Evolutionary conservation across 257 asterid species (phyloP).

Genomic region (Nicotiana knightiana): DNA sequence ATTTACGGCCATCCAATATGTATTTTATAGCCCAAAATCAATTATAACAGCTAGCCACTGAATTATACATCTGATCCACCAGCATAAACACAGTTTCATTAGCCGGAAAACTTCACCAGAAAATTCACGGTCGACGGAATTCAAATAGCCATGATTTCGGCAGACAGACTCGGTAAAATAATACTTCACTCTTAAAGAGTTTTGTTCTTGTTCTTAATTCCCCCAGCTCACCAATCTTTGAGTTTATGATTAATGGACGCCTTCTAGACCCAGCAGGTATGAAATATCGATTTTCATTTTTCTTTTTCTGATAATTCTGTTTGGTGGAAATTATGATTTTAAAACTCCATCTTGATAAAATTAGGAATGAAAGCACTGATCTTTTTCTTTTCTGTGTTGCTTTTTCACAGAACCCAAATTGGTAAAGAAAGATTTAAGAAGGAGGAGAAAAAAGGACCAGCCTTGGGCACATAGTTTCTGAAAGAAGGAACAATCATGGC

Average conservation of each 20-base stretch:
- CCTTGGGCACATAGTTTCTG: neutral
- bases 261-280: neutral
- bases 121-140: too few species aligned
- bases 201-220: neutral
- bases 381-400: neutral
- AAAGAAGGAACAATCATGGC: slow-evolving; percentile 16
- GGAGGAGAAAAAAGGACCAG: neutral
- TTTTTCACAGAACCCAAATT: neutral
- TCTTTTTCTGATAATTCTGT: neutral
- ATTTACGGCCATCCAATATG: too few species aligned
- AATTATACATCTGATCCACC: too few species aligned
- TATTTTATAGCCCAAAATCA: too few species aligned
- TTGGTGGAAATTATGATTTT: neutral
- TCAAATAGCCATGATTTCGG: too few species aligned
- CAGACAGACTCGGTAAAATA: too few species aligned
- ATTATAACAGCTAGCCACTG: too few species aligned
- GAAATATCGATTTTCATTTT: neutral
- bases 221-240: slow-evolving; percentile 4
- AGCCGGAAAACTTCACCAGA: too few species aligned
- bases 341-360: neutral
- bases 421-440: neutral
- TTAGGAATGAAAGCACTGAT: neutral
- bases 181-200: neutral
- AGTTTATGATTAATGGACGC: neutral
- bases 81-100: too few species aligned